These are phyloP conservation scores for Ophiosphaerella herpotricha DNA, from an alignment of 2,329 filamentous ascomycete species.

Conservation along the genomic window DNA sequence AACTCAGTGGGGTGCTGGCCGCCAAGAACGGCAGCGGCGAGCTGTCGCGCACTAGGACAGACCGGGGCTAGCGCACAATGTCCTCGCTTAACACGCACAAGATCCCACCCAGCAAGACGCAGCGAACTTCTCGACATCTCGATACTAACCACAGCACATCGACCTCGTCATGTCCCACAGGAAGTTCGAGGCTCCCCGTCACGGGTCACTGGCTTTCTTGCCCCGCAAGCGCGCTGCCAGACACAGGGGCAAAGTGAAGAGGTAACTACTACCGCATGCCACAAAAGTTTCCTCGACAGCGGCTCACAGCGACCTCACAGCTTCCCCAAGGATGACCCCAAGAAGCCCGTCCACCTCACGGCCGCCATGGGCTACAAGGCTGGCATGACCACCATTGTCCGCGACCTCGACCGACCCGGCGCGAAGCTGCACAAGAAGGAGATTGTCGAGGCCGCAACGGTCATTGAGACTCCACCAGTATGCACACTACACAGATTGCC, in stretches of 20 bases:
- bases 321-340: slow-evolving; percentile 99
- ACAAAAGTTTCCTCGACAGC: slow-evolving; percentile 22
- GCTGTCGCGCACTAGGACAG: not conserved
- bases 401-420: slow-evolving; percentile 97
- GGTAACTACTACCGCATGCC: slow-evolving; percentile 66
- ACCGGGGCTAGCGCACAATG: slow-evolving; percentile 6
- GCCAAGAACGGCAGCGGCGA: slow-evolving; percentile 3
- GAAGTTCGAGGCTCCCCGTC: slow-evolving; percentile 86
- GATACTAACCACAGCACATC: slow-evolving; percentile 44
- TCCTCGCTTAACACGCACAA: slow-evolving; percentile 4
- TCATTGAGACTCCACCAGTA: slow-evolving; percentile 64
- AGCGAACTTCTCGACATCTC: slow-evolving; percentile 30
- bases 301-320: slow-evolving; percentile 54
- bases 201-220: slow-evolving; percentile 71
- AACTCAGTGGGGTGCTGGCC: slow-evolving; percentile 13
- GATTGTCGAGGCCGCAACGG: slow-evolving; percentile 50
- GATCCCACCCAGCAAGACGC: slow-evolving; percentile 2
- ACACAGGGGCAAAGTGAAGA: slow-evolving; percentile 98
- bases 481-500: slow-evolving; percentile 65
- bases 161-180: slow-evolving; percentile 60
- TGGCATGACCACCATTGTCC: slow-evolving; percentile 99
- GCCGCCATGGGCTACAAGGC: slow-evolving; percentile 99
- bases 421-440: slow-evolving; percentile 95
- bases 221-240: slow-evolving; percentile 83
- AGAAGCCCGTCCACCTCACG: slow-evolving; percentile 99